Conservation (phyloP, 1,139 yeast genomes). For the Taphrina wiesneri region DNA sequence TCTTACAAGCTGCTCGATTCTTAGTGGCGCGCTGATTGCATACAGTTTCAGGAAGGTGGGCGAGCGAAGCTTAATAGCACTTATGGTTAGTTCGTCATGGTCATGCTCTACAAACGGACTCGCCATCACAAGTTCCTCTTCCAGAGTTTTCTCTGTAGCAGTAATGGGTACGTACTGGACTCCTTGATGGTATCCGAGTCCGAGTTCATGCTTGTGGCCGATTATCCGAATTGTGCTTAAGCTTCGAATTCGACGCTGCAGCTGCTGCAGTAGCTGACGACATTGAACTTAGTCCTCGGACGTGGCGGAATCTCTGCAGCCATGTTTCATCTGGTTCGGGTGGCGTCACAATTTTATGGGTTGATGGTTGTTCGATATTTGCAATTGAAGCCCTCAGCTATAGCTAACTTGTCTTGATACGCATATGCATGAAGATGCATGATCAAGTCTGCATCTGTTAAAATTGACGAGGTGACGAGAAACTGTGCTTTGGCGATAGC, state of each 20-base stretch:
- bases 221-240: too few relatives aligned
- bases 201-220: too few relatives aligned
- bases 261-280: too few relatives aligned
- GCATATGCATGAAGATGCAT: neutral
- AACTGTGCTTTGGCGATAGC: neutral
- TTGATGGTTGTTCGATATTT: neutral
- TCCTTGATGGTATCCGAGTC: too few relatives aligned
- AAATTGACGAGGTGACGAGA: neutral
- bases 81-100: neutral
- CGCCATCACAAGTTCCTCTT: neutral
- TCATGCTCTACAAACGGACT: neutral
- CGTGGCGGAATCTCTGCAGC: neutral
- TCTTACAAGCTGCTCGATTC: neutral
- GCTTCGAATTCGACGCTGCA: too few relatives aligned
- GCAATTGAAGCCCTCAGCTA: neutral
- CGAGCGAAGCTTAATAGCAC: neutral
- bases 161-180: too few relatives aligned
- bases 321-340: neutral
- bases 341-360: constrained; percentile 1
- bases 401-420: too few relatives aligned
- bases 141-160: too few relatives aligned
- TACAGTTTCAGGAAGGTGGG: neutral
- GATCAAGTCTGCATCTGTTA: neutral
- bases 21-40: neutral
- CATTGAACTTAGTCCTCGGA: neutral